Conservation (phyloP, 2,329 filamentous ascomycete species). For the Dactylellina cionopaga region DNA sequence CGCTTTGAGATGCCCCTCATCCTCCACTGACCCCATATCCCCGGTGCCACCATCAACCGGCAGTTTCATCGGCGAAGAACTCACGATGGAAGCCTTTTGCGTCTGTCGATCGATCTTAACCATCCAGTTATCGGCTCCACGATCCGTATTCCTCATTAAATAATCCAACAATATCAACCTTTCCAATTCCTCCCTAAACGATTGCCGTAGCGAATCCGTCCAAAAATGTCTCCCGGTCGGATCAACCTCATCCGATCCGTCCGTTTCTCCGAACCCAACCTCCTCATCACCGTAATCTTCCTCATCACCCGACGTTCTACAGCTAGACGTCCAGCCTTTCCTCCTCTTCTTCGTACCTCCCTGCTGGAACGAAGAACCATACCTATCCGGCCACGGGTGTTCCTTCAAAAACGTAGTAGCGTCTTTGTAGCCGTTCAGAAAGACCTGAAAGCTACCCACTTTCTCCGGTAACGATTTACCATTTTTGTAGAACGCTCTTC, state of each 20-base stretch:
- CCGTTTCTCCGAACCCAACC: constrained; percentile 57
- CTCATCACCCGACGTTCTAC: constrained; percentile 61
- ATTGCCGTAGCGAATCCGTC: constrained; percentile 88
- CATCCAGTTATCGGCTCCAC: constrained; percentile 99
- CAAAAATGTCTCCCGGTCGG: constrained; percentile 75
- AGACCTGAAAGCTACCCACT: constrained; percentile 95
- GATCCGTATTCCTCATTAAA: constrained; percentile 98
- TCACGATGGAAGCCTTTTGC: constrained; percentile 83
- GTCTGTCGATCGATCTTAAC: constrained; percentile 90
- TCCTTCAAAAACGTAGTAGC: constrained; percentile 94
- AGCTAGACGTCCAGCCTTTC: constrained; percentile 60
- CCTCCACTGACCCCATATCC: constrained; percentile 60
- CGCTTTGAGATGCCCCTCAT: constrained; percentile 57
- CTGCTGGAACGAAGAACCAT: constrained; percentile 74
- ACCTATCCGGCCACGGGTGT: constrained; percentile 95
- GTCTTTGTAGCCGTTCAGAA: constrained; percentile 95
- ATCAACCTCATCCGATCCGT: constrained; percentile 61
- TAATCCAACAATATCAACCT: constrained; percentile 98
- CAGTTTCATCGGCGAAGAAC: constrained; percentile 78
- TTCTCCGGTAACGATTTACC: constrained; percentile 88
- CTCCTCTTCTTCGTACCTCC: constrained; percentile 68
- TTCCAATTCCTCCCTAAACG: constrained; percentile 93
- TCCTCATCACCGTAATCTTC: constrained; percentile 64
- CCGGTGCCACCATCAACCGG: constrained; percentile 57
- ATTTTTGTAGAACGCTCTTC: constrained; percentile 85